Conservation (phyloP, 2,329 filamentous ascomycete genomes). For the Byssochlamys sp. region DNA sequence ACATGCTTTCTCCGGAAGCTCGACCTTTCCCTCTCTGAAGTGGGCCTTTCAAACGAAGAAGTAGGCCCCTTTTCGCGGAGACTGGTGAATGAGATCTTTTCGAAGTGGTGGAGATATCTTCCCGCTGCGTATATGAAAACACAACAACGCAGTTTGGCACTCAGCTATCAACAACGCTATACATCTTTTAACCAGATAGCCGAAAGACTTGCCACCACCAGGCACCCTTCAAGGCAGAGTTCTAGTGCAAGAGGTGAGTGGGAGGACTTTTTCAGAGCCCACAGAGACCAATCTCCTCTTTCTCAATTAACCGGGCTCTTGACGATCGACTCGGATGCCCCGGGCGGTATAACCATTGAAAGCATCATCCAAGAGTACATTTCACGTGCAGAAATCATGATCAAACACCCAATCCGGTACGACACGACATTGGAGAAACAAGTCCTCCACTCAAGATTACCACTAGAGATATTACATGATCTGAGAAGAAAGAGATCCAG, state of each 20-base stretch:
- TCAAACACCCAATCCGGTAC: conserved; percentile 2
- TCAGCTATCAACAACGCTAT: conserved; percentile 7
- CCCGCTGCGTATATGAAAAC: conserved; percentile 8
- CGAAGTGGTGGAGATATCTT: conserved; percentile 8
- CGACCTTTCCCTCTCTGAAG: neutral
- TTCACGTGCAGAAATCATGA: neutral
- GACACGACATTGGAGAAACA: neutral
- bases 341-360: conserved; percentile 1
- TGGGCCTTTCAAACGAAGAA: neutral
- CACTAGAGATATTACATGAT: neutral
- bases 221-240: conserved; percentile 1
- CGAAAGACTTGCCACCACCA: neutral
- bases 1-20: conserved; percentile 7
- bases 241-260: conserved; percentile 7
- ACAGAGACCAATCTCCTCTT: neutral
- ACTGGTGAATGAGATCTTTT: conserved; percentile 2
- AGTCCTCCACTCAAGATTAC: neutral
- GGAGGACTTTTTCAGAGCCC: neutral
- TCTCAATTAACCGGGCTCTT: neutral
- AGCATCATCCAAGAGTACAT: conserved; percentile 5
- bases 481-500: neutral
- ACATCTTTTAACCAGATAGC: conserved; percentile 4
- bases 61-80: conserved; percentile 11
- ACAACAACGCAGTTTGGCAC: conserved; percentile 6
- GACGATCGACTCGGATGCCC: neutral